Evolutionary conservation across 73 alveolate genomes (phyloP).

Genomic region (Loxodes magnus): DNA sequence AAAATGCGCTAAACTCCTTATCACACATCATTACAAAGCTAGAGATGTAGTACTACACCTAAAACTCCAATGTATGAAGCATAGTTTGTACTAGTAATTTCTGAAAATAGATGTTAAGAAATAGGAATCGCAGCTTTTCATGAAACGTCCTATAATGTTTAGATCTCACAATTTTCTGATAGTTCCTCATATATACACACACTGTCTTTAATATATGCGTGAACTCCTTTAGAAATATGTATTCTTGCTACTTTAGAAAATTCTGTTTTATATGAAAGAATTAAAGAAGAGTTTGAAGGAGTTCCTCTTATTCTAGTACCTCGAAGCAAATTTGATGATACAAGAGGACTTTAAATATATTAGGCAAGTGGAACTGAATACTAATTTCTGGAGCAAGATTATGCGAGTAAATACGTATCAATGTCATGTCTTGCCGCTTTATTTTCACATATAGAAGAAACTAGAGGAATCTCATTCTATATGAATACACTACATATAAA

Average conservation of each 20-base stretch:
- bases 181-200: slow-evolving; percentile 11
- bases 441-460: not conserved
- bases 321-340: slow-evolving; percentile 7
- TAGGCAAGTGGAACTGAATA: not conserved
- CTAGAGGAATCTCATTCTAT: not conserved
- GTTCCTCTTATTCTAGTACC: not conserved
- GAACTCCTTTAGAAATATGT: slow-evolving; percentile 8
- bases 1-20: no score
- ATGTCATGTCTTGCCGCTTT: slow-evolving; percentile 18
- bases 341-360: not conserved
- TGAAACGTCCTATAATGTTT: slow-evolving; percentile 2
- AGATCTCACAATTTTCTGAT: slow-evolving; percentile 8
- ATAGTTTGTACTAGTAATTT: no score
- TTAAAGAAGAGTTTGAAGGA: not conserved
- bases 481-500: not conserved
- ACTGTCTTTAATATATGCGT: slow-evolving; percentile 8
- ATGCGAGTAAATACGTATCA: slow-evolving; percentile 11
- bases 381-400: not conserved
- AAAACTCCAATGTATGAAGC: no score
- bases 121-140: slow-evolving; percentile 14
- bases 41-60: no score
- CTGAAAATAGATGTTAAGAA: slow-evolving; percentile 13
- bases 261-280: not conserved
- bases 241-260: slow-evolving; percentile 7
- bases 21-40: no score